Base-by-base conservation (phyloP, 371 early-diverging fungal species). In the Conidiobolus incongruus region DNA sequence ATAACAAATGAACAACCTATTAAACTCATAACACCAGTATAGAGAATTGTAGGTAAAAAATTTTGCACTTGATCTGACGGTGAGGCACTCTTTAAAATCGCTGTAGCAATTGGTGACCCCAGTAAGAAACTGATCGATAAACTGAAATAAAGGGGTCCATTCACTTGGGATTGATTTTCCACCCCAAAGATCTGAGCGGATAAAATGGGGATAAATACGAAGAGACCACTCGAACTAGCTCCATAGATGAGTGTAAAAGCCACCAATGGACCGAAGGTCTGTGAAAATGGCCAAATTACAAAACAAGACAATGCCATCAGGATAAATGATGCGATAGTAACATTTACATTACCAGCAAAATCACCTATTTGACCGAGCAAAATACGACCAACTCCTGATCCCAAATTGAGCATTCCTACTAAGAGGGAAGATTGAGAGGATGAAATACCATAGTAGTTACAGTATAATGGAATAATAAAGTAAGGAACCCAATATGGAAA, bases 281-380 rank as follows among this genome's bases (percentile, higher is more conserved):
- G 56, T 1, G 70, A 52, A 47, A 68, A 57, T 35, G 69, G 70
- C 78, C 78, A 78, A 10, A 76, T 46, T 1, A 71, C 43, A 54
- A 75, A 55, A 13, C 65, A 55, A 31, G 66, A 59, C 0, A 69
- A 22, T 24, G 48, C 52, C 2, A 58, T 54, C 2, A 47, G 45
- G n/a, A 60, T 20, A 1, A 55, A 51, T 16, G 67, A 68, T 2
- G 63, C 37, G 6, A 54, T 47, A 16, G 71, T 48, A 0, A 63
- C 53, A 52, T 75, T 75, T 48, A 75, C 52, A 28, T 66, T 65
- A 16, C 81, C 81, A 22, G 75, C 42, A 12, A 52, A 37, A 35
- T 72, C 73, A 13, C 57, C 50, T 0, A 53, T 49, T n/a, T 53
- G 12, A 4, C 57, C 57, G 49, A 56, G 49, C 12, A 40, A 28